A percentile compares a stretch with the other conserved stretches of the same genome.
phyloP scores from a whole-genome alignment of 2,329 filamentous ascomycete species.

The Fusarium torreyae region DNA sequence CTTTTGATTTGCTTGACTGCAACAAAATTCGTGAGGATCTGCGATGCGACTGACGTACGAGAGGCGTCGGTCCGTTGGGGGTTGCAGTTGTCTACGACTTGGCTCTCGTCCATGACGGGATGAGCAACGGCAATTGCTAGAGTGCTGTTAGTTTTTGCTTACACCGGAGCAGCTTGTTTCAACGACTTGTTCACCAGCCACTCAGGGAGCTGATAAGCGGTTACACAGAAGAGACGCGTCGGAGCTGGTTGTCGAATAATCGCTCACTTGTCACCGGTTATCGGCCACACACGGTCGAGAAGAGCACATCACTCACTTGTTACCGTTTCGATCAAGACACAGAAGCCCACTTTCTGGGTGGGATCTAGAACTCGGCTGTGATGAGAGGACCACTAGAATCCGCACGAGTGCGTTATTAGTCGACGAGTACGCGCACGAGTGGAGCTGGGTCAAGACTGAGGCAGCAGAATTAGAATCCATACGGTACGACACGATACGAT shows the following conservation, averaged over 20 bases:
- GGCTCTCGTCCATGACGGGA: conserved; percentile 16
- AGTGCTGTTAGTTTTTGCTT: conserved; percentile 19
- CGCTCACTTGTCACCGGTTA: conserved; percentile 34
- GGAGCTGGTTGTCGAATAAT: conserved; percentile 31
- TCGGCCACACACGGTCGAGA: conserved; percentile 33
- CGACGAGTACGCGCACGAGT: conserved; percentile 36
- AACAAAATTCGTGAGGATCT: conserved; percentile 29
- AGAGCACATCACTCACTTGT: conserved; percentile 4
- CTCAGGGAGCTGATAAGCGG: conserved; percentile 5
- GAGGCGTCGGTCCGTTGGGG: conserved; percentile 26
- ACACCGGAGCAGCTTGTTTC: conserved; percentile 13
- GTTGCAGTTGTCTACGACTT: conserved; percentile 11
- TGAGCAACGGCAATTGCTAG: conserved; percentile 29
- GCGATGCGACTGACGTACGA: conserved; percentile 41
- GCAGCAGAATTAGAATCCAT: conserved; percentile 21
- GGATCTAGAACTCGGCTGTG: conserved; percentile 44
- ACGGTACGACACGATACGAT: conserved; percentile 10
- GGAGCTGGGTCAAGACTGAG: conserved; percentile 22
- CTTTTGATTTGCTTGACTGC: conserved; percentile 8
- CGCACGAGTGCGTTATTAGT: conserved; percentile 38
- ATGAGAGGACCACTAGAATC: conserved; percentile 40
- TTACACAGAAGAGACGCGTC: conserved; percentile 12
- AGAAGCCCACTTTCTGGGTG: conserved; percentile 29
- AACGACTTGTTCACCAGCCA: conserved; percentile 20
- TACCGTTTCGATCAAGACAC: conserved; percentile 19